These are phyloP conservation scores for Collariella sp. DNA, from an alignment of 495 filamentous ascomycete species.

Conservation along the genomic window DNA sequence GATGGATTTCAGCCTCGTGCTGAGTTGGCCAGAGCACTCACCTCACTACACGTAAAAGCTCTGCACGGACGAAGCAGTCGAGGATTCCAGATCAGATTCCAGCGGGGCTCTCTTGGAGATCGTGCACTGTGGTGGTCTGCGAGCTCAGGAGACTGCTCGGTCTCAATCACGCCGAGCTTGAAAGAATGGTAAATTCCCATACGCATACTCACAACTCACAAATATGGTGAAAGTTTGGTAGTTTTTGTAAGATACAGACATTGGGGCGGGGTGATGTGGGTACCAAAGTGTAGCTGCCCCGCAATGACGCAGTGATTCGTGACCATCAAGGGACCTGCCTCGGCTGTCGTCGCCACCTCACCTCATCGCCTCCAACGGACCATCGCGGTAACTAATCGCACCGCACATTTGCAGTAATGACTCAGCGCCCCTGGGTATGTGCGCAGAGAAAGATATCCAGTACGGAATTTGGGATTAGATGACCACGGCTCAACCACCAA, in stretches of 20 bases:
- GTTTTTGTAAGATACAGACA: neutral
- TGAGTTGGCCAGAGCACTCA: too few species aligned
- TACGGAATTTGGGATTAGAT: neutral
- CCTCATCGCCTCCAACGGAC: neutral
- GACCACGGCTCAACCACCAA: neutral
- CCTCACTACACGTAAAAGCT: neutral
- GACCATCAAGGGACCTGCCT: neutral
- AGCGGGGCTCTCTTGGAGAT: too few species aligned
- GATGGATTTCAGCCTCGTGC: too few species aligned
- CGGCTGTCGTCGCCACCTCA: neutral
- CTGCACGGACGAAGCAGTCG: too few species aligned
- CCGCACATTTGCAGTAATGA: neutral
- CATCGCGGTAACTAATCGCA: neutral
- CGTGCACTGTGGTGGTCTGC: neutral
- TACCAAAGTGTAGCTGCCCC: conserved; percentile 3
- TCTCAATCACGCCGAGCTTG: neutral
- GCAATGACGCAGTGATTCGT: conserved; percentile 9
- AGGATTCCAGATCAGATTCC: too few species aligned
- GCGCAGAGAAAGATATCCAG: neutral
- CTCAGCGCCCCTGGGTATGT: neutral
- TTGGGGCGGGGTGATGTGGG: neutral
- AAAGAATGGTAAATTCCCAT: neutral
- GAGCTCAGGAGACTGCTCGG: neutral
- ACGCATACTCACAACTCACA: neutral
- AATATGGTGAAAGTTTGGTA: neutral